Conservation (phyloP, 805 yeast genomes). For the Hanseniaspora vineae region DNA sequence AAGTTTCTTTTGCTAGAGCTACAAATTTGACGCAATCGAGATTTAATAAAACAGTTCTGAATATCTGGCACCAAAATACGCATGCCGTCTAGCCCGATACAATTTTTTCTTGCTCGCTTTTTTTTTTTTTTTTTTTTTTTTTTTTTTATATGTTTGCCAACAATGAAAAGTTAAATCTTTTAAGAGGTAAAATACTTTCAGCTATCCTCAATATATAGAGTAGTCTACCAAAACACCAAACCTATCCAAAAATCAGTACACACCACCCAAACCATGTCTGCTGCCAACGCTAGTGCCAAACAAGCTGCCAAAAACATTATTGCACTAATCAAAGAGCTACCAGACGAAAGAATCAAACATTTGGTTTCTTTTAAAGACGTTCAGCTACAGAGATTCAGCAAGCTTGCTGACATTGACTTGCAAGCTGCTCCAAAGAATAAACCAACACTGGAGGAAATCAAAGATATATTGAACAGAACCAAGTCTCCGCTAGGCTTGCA, state of each 20-base stretch:
- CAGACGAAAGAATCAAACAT: slow-evolving; percentile 56
- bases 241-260: not conserved
- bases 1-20: no score
- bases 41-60: no score
- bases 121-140: no score
- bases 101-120: no score
- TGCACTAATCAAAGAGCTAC: slow-evolving; percentile 45
- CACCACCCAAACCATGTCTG: not conserved
- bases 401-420: slow-evolving; percentile 34
- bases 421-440: slow-evolving; percentile 25
- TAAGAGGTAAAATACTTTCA: no score
- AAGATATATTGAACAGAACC: slow-evolving; percentile 25
- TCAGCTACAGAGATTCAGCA: slow-evolving; percentile 46
- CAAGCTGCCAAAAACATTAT: slow-evolving; percentile 48
- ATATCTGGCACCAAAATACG: no score
- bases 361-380: slow-evolving; percentile 56
- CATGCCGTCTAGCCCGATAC: no score
- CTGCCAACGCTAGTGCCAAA: not conserved
- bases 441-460: slow-evolving; percentile 29
- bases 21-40: no score
- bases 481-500: slow-evolving; percentile 30
- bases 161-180: no score
- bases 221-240: no score
- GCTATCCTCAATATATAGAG: no score
- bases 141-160: no score